Conservation (phyloP, 2,329 filamentous ascomycete species). For the Coniochaeta pulveracea region DNA sequence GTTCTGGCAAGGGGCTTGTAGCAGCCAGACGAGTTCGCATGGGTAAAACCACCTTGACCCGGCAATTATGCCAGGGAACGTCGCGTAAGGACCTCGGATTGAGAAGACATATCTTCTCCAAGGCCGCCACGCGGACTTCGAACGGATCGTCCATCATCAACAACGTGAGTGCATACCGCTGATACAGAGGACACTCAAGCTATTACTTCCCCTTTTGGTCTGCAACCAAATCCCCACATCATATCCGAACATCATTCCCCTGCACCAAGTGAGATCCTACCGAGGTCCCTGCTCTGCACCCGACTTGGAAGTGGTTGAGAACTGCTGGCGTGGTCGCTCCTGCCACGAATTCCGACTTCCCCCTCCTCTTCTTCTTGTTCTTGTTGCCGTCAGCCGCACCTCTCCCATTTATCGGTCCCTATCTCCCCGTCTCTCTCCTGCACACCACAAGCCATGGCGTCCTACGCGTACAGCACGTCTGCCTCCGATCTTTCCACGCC, state of each 20-base stretch:
- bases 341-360: conserved; percentile 5
- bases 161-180: too few species aligned
- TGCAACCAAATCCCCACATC: too few species aligned
- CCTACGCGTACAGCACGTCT: conserved; percentile 31
- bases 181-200: too few species aligned
- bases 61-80: too few species aligned
- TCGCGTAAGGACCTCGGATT: too few species aligned
- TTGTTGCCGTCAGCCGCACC: conserved; percentile 3
- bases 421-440: conserved; percentile 9
- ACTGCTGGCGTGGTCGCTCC: not conserved
- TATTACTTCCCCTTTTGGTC: too few species aligned
- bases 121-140: not conserved
- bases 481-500: conserved; percentile 41
- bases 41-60: not conserved
- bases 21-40: conserved; percentile 1
- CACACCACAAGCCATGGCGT: conserved; percentile 29
- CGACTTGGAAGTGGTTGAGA: not conserved
- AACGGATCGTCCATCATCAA: not conserved
- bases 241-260: too few species aligned
- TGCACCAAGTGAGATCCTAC: too few species aligned
- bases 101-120: not conserved
- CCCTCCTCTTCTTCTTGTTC: conserved; percentile 7
- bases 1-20: conserved; percentile 3
- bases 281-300: not conserved
- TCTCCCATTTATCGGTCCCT: conserved; percentile 7